Evolutionary conservation across 306 rosid species (phyloP).

Genomic region (Senna tora): DNA sequence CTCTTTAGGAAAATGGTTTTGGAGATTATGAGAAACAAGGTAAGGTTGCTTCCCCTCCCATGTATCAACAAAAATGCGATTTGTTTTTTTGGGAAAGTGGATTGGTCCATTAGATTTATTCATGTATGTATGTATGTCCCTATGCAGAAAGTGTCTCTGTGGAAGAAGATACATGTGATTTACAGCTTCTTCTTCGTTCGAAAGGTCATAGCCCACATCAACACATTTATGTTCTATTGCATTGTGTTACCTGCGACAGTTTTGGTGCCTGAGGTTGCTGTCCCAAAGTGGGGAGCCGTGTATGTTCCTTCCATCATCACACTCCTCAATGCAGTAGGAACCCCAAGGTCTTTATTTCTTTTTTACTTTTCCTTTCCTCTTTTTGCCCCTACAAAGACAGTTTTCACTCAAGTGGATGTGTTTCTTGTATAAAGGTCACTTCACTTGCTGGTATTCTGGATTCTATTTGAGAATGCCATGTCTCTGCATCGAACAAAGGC

Average conservation of each 20-base stretch:
- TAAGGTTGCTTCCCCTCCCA: constrained; percentile 24
- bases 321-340: constrained; percentile 84
- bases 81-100: background rate
- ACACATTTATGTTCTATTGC: constrained; percentile 83
- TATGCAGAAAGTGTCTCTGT: constrained; percentile 80
- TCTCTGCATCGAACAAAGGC: constrained; percentile 89
- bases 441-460: constrained; percentile 88
- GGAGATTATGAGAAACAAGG: constrained; percentile 88
- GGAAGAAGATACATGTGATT: constrained; percentile 90
- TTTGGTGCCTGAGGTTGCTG: constrained; percentile 80
- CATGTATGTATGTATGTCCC: background rate
- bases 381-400: background rate
- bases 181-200: constrained; percentile 97
- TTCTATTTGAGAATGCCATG: constrained; percentile 91
- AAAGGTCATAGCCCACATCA: constrained; percentile 86
- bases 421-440: constrained; percentile 66
- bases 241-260: constrained; percentile 86
- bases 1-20: constrained; percentile 85
- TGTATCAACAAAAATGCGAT: background rate
- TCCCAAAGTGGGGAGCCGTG: constrained; percentile 92
- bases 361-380: background rate
- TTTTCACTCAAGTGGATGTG: constrained; percentile 2
- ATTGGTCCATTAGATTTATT: background rate
- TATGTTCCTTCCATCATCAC: constrained; percentile 87
- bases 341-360: constrained; percentile 67